phyloP scores from a whole-genome alignment of 305 asterid species.

The Rubia peregrina region DNA sequence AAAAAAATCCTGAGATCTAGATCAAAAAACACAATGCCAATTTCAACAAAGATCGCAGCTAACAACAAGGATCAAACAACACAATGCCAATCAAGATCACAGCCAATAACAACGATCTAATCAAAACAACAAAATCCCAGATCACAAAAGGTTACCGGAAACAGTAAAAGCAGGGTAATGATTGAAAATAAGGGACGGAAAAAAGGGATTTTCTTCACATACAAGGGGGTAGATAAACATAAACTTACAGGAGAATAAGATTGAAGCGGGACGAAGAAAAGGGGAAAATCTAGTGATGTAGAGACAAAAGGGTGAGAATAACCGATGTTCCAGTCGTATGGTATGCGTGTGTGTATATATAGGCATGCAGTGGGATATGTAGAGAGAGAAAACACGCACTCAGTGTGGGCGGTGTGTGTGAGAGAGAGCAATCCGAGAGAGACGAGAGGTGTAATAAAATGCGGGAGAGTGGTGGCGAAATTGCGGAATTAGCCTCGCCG shows the following conservation, averaged over 20 bases:
- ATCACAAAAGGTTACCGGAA: slow-evolving; percentile 4
- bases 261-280: slow-evolving; percentile 8
- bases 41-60: slow-evolving; percentile 11
- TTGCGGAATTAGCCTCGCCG: not conserved
- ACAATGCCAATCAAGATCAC: slow-evolving; percentile 21
- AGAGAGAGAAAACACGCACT: slow-evolving; percentile 5
- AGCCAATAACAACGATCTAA: slow-evolving; percentile 29
- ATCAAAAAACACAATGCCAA: slow-evolving; percentile 21
- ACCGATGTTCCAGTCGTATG: slow-evolving; percentile 3
- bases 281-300: slow-evolving; percentile 9
- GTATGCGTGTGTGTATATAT: not conserved
- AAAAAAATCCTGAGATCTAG: slow-evolving; percentile 23
- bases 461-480: not conserved
- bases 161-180: not conserved
- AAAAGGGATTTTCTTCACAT: too few species aligned
- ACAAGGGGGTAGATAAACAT: not conserved
- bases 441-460: not conserved
- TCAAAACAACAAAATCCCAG: slow-evolving; percentile 15
- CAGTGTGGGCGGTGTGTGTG: slow-evolving; percentile 7
- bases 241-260: slow-evolving; percentile 19
- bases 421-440: not conserved
- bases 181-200: too few species aligned
- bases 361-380: not conserved
- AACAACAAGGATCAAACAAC: slow-evolving; percentile 21
- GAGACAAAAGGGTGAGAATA: slow-evolving; percentile 16